phyloP scores from a whole-genome alignment of 2,329 filamentous ascomycete species.

The Aspergillus quadricinctus region DNA sequence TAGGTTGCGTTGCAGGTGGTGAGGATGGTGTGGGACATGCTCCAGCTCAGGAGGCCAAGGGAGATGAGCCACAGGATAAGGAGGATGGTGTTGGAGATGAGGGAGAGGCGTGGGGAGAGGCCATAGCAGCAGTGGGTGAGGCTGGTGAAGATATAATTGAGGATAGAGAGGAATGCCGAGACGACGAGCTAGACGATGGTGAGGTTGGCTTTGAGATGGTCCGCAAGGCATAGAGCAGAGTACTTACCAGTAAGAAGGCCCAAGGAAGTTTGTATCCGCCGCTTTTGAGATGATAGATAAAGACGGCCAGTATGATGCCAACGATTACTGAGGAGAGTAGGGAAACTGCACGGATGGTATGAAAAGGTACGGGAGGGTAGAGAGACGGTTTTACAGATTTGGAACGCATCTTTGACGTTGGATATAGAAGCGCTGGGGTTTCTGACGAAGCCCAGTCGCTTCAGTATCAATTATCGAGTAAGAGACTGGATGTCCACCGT shows the following conservation, averaged over 20 bases:
- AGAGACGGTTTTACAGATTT: conserved; percentile 34
- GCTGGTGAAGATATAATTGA: conserved; percentile 46
- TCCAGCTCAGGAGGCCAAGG: conserved; percentile 51
- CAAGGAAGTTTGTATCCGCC: conserved; percentile 53
- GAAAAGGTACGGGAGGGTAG: conserved; percentile 38
- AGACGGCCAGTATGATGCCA: conserved; percentile 51
- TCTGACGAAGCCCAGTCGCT: not conserved
- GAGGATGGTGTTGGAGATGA: conserved; percentile 46
- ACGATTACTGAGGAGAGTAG: conserved; percentile 54
- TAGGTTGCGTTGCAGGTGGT: conserved; percentile 47
- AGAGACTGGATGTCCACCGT: not conserved
- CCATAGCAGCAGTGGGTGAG: conserved; percentile 49
- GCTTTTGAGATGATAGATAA: conserved; percentile 51
- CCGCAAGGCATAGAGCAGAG: not conserved
- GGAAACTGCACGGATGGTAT: conserved; percentile 32
- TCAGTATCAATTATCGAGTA: not conserved
- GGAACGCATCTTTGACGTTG: conserved; percentile 24
- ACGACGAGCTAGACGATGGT: conserved; percentile 44
- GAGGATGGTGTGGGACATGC: conserved; percentile 49
- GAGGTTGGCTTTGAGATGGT: conserved; percentile 1
- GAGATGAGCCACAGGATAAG: conserved; percentile 50
- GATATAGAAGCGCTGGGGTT: not conserved
- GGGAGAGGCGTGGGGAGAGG: conserved; percentile 50
- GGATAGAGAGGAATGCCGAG: conserved; percentile 49
- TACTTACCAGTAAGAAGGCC: conserved; percentile 55